A percentile compares a stretch with the other conserved stretches of the same genome.
These are phyloP conservation scores for Ascobolus immersus DNA, from an alignment of 495 filamentous ascomycete genomes.

Conservation along the genomic window DNA sequence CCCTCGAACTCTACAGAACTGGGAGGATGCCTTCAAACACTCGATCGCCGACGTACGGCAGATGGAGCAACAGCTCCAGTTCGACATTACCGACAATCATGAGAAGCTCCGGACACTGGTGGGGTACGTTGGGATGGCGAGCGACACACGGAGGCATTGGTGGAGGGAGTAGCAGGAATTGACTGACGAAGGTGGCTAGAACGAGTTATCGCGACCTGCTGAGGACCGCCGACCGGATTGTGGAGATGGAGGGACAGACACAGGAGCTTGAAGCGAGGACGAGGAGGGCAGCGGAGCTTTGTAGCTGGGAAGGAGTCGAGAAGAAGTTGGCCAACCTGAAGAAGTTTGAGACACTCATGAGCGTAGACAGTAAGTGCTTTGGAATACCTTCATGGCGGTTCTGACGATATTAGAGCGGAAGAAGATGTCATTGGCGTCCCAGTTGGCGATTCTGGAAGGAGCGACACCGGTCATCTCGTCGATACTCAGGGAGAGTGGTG, in stretches of 20 bases:
- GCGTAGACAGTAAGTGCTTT: no score
- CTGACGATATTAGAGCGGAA: no score
- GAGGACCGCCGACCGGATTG: constrained; percentile 74
- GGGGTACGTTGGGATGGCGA: constrained; percentile 29
- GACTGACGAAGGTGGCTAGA: constrained; percentile 16
- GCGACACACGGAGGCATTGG: background rate
- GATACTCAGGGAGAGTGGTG: no score
- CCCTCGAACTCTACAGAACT: constrained; percentile 8
- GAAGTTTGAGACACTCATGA: no score
- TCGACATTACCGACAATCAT: constrained; percentile 47
- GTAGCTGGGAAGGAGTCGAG: no score
- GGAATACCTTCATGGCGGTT: no score
- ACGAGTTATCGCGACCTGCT: constrained; percentile 78
- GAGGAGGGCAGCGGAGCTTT: no score
- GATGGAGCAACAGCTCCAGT: constrained; percentile 28
- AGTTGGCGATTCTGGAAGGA: no score
- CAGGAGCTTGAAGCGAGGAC: constrained; percentile 48
- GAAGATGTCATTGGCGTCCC: no score
- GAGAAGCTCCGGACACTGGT: constrained; percentile 74
- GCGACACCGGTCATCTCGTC: no score
- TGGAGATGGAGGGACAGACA: constrained; percentile 63
- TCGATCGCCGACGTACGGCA: constrained; percentile 34
- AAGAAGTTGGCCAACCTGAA: no score
- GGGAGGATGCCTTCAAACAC: constrained; percentile 16
- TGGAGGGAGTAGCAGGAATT: background rate